These are phyloP conservation scores for Stagonosporopsis cucurbitacearum DNA, from an alignment of 2,329 filamentous ascomycete species.

Conservation along the genomic window DNA sequence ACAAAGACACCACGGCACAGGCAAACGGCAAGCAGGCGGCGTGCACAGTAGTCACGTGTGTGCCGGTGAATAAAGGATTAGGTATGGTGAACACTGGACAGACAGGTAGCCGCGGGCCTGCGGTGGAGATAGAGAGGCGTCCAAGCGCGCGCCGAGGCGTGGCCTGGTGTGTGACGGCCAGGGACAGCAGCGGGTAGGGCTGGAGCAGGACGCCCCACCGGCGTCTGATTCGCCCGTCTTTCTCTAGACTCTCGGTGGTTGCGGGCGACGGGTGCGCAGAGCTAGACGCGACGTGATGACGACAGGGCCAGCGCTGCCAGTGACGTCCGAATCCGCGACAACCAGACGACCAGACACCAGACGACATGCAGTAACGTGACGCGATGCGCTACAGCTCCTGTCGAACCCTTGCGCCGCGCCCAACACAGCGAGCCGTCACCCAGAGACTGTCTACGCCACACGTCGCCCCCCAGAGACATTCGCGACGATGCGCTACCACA, in stretches of 20 bases:
- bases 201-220: background rate
- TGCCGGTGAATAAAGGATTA: no score
- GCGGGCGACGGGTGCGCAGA: background rate
- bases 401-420: conserved; percentile 27
- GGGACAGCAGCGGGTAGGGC: conserved; percentile 16
- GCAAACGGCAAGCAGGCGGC: no score
- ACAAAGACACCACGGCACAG: background rate
- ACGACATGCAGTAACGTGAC: conserved; percentile 37
- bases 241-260: background rate
- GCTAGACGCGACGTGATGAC: conserved; percentile 16
- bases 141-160: conserved; percentile 1
- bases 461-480: conserved; percentile 12
- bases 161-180: background rate
- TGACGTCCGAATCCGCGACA: background rate
- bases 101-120: background rate
- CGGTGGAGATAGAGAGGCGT: conserved; percentile 9
- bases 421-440: conserved; percentile 16
- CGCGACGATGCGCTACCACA: conserved; percentile 41
- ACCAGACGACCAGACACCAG: background rate
- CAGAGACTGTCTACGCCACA: background rate
- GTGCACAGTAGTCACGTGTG: no score
- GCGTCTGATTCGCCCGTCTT: conserved; percentile 2
- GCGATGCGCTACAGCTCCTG: conserved; percentile 42
- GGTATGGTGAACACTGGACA: no score
- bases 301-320: background rate